A percentile compares a stretch with the other conserved stretches of the same genome.
These are phyloP conservation scores for Podaxis sp. DNA, from an alignment of 768 basidiomycete genomes.

Conservation along the genomic window DNA sequence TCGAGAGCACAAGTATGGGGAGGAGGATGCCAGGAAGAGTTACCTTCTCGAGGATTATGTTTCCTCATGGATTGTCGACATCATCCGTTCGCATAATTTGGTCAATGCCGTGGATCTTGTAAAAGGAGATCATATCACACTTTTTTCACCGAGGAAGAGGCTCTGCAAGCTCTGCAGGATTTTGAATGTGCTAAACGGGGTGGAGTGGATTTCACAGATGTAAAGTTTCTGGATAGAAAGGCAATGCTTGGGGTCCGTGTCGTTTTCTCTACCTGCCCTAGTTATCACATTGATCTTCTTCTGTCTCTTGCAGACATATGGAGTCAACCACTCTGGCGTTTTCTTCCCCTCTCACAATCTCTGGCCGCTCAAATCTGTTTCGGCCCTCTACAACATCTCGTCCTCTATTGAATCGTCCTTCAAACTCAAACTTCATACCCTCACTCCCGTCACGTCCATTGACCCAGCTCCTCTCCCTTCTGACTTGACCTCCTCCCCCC, in stretches of 20 bases:
- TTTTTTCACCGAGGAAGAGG: constrained; percentile 49
- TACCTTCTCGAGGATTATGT: constrained; percentile 62
- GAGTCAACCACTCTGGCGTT: constrained; percentile 52
- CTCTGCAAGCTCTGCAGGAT: constrained; percentile 38
- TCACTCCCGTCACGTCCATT: constrained; percentile 64
- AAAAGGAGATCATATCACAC: constrained; percentile 48
- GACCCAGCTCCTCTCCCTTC: constrained; percentile 15
- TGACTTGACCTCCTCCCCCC: background rate
- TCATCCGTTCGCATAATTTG: constrained; percentile 47
- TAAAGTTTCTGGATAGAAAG: constrained; percentile 46
- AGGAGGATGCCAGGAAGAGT: constrained; percentile 53
- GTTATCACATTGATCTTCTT: background rate
- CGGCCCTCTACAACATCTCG: constrained; percentile 45
- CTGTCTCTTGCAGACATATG: constrained; percentile 34
- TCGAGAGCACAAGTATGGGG: constrained; percentile 40
- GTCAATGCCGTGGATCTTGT: constrained; percentile 60
- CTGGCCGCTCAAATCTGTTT: constrained; percentile 83
- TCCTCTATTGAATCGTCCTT: constrained; percentile 26
- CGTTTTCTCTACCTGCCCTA: constrained; percentile 12
- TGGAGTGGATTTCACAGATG: constrained; percentile 26
- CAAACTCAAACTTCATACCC: constrained; percentile 63
- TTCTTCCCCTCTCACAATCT: constrained; percentile 60
- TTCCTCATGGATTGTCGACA: constrained; percentile 41
- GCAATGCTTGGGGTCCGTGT: constrained; percentile 45
- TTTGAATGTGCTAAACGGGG: constrained; percentile 46